Base-by-base conservation (phyloP, 768 basidiomycete species). In the Suillus weaverae region DNA sequence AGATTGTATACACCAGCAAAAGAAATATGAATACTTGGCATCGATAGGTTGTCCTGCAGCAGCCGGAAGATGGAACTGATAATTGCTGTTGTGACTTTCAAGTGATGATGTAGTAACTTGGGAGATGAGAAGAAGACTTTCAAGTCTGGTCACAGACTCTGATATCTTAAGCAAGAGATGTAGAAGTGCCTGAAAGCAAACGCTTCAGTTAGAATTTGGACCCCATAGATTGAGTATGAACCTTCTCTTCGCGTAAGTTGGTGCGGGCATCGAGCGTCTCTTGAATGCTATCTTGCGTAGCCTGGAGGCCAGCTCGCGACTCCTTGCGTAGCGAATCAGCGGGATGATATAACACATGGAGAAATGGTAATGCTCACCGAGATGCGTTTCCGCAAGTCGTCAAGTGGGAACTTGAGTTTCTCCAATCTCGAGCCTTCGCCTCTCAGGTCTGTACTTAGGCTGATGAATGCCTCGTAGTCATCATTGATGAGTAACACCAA, bases 401-500 rank as follows among this genome's bases (percentile, higher is more conserved):
- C 76, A 60, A 99, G 74, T 0, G 97, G 96, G 32, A 75, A 76
- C 68, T 88, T 87, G 64, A 99, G 73, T 64, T 84, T 80, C 64
- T 84, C 82, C 69, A 97, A 74, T 67, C 94, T 82, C 44, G 82
- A 81, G 3, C 92, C 91, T 77, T 98, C 96, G 51, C 91, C 94
- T 68, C 89, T 85, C 68, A 99, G 75, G 70, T 98, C 95, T 4
- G 96, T 95, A 68, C 96, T 96, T 36, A 99, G 82, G 70, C 92
- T 94, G 71, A 99, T 97, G 74, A 99, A 99, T 16, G 95, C 95
- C 75, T 95, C 95, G 72, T 99, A 99, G 78, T 99, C 97, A 70
- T 95, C 91, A 77, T 99, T 99, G 74, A 99, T 97, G 71, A 99
- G 87, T 71, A 89, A 89, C 36, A 99, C 95, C 41, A 99, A 84